phyloP scores from a whole-genome alignment of 2,329 filamentous ascomycete genomes.

The Dothideomycetes sp. region DNA sequence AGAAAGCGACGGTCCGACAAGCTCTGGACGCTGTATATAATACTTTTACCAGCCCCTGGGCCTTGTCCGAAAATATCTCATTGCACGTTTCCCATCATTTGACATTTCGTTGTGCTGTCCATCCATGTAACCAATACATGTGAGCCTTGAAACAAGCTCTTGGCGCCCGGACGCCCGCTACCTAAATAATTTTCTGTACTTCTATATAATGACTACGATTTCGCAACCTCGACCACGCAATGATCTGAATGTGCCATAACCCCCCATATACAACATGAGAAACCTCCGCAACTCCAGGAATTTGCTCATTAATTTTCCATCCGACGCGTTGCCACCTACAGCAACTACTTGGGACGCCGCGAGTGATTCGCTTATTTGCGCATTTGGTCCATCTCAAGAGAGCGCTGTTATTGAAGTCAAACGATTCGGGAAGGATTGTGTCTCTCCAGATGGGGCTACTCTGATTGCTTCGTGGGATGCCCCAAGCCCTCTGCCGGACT shows the following conservation, averaged over 20 bases:
- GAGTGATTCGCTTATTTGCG: conserved; percentile 67
- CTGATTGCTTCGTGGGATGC: conserved; percentile 81
- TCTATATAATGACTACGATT: background rate
- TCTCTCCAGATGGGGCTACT: conserved; percentile 29
- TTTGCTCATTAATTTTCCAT: conserved; percentile 49
- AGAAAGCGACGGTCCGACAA: background rate
- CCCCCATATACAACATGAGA: conserved; percentile 50
- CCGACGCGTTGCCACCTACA: conserved; percentile 50
- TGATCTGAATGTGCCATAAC: background rate
- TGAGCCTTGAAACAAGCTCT: background rate
- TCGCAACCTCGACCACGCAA: background rate
- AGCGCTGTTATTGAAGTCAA: conserved; percentile 65
- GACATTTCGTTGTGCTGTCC: background rate
- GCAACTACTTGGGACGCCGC: conserved; percentile 78
- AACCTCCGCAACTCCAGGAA: conserved; percentile 75
- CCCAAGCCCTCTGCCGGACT: conserved; percentile 64
- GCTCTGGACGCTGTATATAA: conserved; percentile 8
- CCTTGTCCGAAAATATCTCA: background rate
- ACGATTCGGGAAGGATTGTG: conserved; percentile 33
- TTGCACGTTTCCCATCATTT: too few species aligned
- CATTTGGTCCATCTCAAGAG: conserved; percentile 66
- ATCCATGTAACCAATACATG: background rate
- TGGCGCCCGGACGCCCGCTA: background rate
- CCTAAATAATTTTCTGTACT: background rate
- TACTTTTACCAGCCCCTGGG: background rate